Percentiles rank a stretch among this genome's conserved stretches.
These are phyloP conservation scores for Teunomyces stri DNA, from an alignment of 805 yeast genomes.

Conservation along the genomic window DNA sequence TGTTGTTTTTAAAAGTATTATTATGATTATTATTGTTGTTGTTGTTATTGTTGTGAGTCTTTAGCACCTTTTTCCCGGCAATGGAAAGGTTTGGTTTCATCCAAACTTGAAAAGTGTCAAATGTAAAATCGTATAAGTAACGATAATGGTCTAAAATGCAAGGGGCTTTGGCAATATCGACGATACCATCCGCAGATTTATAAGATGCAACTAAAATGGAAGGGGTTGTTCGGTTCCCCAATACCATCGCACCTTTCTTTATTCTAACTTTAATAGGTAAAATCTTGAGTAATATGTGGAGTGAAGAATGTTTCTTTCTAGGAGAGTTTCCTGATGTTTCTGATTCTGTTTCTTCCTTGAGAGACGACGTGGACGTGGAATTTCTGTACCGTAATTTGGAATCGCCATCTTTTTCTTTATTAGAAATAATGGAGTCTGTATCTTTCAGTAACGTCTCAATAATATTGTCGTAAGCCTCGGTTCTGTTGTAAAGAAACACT, in stretches of 20 bases:
- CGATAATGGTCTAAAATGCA: conserved; percentile 55
- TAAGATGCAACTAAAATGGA: conserved; percentile 65
- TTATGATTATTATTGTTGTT: neutral
- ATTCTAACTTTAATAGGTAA: conserved; percentile 66
- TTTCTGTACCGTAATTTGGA: conserved; percentile 11
- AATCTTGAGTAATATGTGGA: conserved; percentile 24
- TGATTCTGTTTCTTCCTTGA: conserved; percentile 1
- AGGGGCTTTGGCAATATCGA: conserved; percentile 55
- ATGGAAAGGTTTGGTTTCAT: conserved; percentile 72
- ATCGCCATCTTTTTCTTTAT: conserved; percentile 13
- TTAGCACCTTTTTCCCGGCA: conserved; percentile 20
- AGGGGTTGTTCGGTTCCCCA: conserved; percentile 80
- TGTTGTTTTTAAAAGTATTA: neutral
- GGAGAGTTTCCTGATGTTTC: neutral
- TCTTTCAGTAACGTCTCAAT: conserved; percentile 33
- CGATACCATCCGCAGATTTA: conserved; percentile 48
- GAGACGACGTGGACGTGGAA: conserved; percentile 6
- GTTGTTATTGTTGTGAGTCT: neutral
- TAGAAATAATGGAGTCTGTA: conserved; percentile 11
- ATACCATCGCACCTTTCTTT: conserved; percentile 65
- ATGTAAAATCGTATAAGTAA: conserved; percentile 40
- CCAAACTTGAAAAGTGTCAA: conserved; percentile 54
- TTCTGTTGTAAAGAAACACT: conserved; percentile 76
- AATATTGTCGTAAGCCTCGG: conserved; percentile 70
- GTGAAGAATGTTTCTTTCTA: neutral